phyloP scores from a whole-genome alignment of 768 basidiomycete species.

The Butyriboletus loyo region DNA sequence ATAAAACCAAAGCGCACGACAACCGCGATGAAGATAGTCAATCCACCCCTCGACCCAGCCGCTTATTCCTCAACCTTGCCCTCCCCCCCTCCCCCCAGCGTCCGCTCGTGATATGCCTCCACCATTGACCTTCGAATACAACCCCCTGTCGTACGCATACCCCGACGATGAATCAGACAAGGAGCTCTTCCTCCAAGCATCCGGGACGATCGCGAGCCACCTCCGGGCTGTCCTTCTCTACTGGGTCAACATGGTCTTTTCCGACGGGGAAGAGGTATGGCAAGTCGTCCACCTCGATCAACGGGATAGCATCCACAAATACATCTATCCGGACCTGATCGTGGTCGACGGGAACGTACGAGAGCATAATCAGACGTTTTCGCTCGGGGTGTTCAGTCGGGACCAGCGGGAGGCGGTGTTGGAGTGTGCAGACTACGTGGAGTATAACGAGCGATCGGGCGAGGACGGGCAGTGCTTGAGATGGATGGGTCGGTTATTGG shows the following conservation, averaged over 20 bases:
- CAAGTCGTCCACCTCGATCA: conserved; percentile 25
- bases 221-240: conserved; percentile 20
- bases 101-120: conserved; percentile 3
- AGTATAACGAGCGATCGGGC: conserved; percentile 3
- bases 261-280: conserved; percentile 25
- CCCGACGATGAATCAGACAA: conserved; percentile 28
- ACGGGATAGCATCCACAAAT: conserved; percentile 9
- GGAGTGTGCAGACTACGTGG: conserved; percentile 27
- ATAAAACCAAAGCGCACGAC: conserved; percentile 14
- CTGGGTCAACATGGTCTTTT: conserved; percentile 25
- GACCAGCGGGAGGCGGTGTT: conserved; percentile 28
- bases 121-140: conserved; percentile 20
- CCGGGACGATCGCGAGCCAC: conserved; percentile 3
- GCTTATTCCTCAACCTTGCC: background rate
- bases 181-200: conserved; percentile 22
- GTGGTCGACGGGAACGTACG: conserved; percentile 19
- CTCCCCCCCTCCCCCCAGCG: background rate
- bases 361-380: conserved; percentile 6
- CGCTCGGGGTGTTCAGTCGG: conserved; percentile 16
- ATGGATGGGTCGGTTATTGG: conserved; percentile 22
- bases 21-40: conserved; percentile 1
- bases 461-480: conserved; percentile 5
- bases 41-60: background rate
- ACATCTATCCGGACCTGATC: conserved; percentile 29
- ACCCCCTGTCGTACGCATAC: conserved; percentile 16